Base-by-base conservation (phyloP, 208 protist genomes). In the Wallacemonas sp. region DNA sequence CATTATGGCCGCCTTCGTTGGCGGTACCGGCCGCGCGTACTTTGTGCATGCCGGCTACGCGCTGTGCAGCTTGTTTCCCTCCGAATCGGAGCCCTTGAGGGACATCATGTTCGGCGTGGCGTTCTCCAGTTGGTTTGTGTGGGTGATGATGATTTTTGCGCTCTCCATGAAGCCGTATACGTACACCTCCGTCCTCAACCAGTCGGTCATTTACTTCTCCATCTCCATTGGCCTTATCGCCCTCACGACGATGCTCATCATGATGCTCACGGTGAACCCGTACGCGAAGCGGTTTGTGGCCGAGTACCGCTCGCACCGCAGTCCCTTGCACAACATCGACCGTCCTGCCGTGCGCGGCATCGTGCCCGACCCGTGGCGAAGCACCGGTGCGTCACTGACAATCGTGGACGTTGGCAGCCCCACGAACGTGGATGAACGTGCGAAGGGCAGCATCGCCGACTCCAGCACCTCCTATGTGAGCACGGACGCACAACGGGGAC, bases 1-100 rank as follows among this genome's bases (percentile, higher is more conserved):
- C 25, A 81, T 97, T 57, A 59, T 90, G 23, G 69, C 81, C n/a
- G 84, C 84, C 45, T 83, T 84, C 72, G 26, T 91, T 2, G 75
- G 77, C 41, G 89, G 88, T 2, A 64, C 76, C 5, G 82, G 67
- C 28, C 82, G 85, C 23, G 89, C 84, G 20, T 94, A 93, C 70
- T 93, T 91, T 67, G 87, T 96, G 68, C 88, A 92, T 55, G 92
- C 84, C 16, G 83, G 89, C n/a, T 98, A 96, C 71, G 92, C 90
- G n/a, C 52, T 98, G 20, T 93, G 92, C 50, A 84, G 79, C 16
- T 75, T 81, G 0, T 88, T 86, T 50, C 92, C 92, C 14, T 46
- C 64, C 11, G 86, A 84, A n/a, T n/a, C n/a, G n/a, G n/a, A n/a
- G 41, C 87, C 83, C 57, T 67, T 87, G 42, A 76, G 83, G 4